Conservation (phyloP, 805 yeast genomes). For the Debaryomyces prosopidis region DNA sequence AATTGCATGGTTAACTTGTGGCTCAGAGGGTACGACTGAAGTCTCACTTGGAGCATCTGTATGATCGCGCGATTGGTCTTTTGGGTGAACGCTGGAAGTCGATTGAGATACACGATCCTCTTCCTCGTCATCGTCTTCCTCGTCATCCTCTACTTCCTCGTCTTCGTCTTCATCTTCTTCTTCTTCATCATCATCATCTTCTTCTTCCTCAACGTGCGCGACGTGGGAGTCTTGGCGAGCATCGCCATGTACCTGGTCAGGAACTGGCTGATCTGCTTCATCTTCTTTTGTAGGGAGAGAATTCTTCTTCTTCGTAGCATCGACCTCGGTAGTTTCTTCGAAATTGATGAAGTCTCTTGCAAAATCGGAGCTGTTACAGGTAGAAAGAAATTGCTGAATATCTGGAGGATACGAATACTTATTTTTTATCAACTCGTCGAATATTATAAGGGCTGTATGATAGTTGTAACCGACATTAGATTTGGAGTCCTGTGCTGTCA, state of each 20-base stretch:
- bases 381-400: slow-evolving; percentile 17
- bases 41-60: not conserved
- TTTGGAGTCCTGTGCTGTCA: slow-evolving; percentile 1
- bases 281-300: slow-evolving; percentile 5
- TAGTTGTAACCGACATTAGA: slow-evolving; percentile 15
- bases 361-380: slow-evolving; percentile 25
- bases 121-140: slow-evolving; percentile 6
- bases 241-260: slow-evolving; percentile 7
- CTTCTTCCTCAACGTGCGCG: slow-evolving; percentile 4
- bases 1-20: not conserved
- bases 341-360: slow-evolving; percentile 30
- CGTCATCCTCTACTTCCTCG: slow-evolving; percentile 14
- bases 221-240: not conserved
- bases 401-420: slow-evolving; percentile 17
- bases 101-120: slow-evolving; percentile 10
- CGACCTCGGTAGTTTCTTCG: slow-evolving; percentile 9
- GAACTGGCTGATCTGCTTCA: slow-evolving; percentile 9
- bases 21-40: not conserved
- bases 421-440: slow-evolving; percentile 19
- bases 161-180: slow-evolving; percentile 13
- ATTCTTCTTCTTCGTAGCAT: not conserved
- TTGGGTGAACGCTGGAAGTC: slow-evolving; percentile 5
- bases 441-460: slow-evolving; percentile 22
- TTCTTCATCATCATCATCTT: slow-evolving; percentile 9
- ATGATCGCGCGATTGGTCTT: not conserved